Base-by-base conservation (phyloP, 2,329 filamentous ascomycete genomes). In the Fusarium scirpi region DNA sequence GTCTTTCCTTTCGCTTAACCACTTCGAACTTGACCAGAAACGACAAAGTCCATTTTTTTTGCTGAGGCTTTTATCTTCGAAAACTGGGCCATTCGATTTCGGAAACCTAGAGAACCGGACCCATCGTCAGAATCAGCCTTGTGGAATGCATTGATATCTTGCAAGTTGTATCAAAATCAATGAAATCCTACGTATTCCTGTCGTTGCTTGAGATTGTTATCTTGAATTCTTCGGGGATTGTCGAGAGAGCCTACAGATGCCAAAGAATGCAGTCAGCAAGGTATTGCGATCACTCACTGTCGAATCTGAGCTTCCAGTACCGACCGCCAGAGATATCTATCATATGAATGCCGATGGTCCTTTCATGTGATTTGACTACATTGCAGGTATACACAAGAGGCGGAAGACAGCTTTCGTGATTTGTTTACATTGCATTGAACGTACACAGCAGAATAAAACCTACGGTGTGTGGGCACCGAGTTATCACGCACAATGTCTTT, bases 21-120 rank as follows among this genome's bases (percentile, higher is more conserved):
- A 18, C 51, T 54, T 52, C 45, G 52, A 20, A 24, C 51, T 63
- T 52, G 49, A 48, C 40, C 30, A 45, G 53, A 52, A 62, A 54
- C 40, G 40, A 43, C 32, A 22, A 53, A 22, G n/a, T 58, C 49
- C 44, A 30, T 54, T 55, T 53, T 24, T 44, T 38, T 47, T 63
- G 34, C 40, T 70, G 62, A 54, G 67, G 43, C 44, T 63, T 69
- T 70, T 62, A 47, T 46, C 45, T 30, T 62, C 40, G 44, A 70
- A 70, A 70, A 62, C 59, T 51, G 64, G 67, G 67, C 43, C 55
- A 40, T 66, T 57, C 25, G 55, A 61, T 54, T n/a, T 54, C 43
- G 61, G 67, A 47, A 67, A 59, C 54, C 32, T 25, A 55, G 48
- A 58, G 30, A 30, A 30, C 61, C 32, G 25, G 47, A 34, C 63